Evolutionary conservation across 495 filamentous ascomycete species (phyloP).

Genomic region (Penicillium argentinense): DNA sequence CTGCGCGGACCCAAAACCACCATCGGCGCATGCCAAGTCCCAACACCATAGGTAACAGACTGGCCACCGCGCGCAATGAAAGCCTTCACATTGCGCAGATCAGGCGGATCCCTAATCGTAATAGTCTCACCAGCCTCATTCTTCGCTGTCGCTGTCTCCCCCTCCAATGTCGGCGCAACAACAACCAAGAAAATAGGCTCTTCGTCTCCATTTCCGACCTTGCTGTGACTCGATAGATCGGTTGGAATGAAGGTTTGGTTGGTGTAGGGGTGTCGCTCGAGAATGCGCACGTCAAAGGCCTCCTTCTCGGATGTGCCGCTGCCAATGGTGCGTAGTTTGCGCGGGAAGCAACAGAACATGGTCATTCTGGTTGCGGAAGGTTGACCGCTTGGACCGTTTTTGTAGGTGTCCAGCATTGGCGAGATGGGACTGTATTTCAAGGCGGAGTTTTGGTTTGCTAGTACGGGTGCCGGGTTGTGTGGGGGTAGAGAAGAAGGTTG

Average conservation of each 20-base stretch:
- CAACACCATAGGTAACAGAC: constrained; percentile 87
- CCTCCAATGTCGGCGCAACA: constrained; percentile 71
- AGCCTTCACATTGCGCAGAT: constrained; percentile 66
- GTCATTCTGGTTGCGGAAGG: constrained; percentile 67
- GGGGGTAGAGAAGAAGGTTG: constrained; percentile 41
- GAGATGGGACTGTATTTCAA: constrained; percentile 83
- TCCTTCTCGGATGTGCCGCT: constrained; percentile 17
- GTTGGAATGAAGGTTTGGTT: constrained; percentile 90
- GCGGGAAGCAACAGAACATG: constrained; percentile 86
- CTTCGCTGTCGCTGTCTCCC: constrained; percentile 32
- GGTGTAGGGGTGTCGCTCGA: constrained; percentile 93
- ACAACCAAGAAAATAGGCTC: constrained; percentile 73
- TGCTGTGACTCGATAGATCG: constrained; percentile 46
- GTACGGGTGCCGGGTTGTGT: constrained; percentile 35
- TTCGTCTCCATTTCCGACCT: constrained; percentile 29
- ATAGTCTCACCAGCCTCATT: constrained; percentile 32
- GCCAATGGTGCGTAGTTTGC: constrained; percentile 41
- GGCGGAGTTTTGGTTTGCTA: constrained; percentile 84
- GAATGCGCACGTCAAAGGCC: constrained; percentile 67
- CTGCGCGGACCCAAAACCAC: constrained; percentile 69
- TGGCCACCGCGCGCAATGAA: constrained; percentile 79
- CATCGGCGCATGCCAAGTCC: constrained; percentile 99
- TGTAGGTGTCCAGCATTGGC: constrained; percentile 65
- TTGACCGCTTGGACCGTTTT: constrained; percentile 54
- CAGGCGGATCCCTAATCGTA: constrained; percentile 63